Conservation (phyloP, 2,329 filamentous ascomycete genomes). For the Aspergillus tamarii region DNA sequence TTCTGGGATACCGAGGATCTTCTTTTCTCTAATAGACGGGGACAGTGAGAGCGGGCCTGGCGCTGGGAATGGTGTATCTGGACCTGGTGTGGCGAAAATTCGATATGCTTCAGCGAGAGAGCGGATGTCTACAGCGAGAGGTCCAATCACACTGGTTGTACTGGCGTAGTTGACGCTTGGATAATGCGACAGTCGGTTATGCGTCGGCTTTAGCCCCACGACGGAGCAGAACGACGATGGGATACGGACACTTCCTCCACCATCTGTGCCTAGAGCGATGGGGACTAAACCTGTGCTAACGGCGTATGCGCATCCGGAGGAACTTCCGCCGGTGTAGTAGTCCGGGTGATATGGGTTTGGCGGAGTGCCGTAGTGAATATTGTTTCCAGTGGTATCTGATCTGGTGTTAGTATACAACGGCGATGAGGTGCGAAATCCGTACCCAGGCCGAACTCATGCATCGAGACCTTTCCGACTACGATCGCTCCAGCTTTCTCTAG, state of each 20-base stretch:
- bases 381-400: slow-evolving; percentile 69
- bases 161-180: slow-evolving; percentile 60
- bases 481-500: slow-evolving; percentile 71
- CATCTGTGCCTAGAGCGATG: slow-evolving; percentile 60
- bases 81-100: slow-evolving; percentile 70
- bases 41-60: slow-evolving; percentile 47
- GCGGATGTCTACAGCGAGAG: slow-evolving; percentile 69
- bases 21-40: slow-evolving; percentile 48
- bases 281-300: slow-evolving; percentile 65
- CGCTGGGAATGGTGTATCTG: slow-evolving; percentile 56
- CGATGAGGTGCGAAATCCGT: not conserved
- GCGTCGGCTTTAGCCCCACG: slow-evolving; percentile 71
- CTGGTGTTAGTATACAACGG: not conserved
- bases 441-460: slow-evolving; percentile 72
- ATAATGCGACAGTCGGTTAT: slow-evolving; percentile 59
- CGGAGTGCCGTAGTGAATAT: slow-evolving; percentile 69
- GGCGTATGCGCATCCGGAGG: slow-evolving; percentile 69
- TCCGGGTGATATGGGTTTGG: slow-evolving; percentile 70
- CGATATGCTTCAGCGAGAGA: slow-evolving; percentile 78
- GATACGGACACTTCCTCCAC: slow-evolving; percentile 70
- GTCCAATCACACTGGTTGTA: slow-evolving; percentile 66
- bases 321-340: slow-evolving; percentile 76
- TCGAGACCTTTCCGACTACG: slow-evolving; percentile 71
- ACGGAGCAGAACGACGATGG: slow-evolving; percentile 71
- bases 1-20: slow-evolving; percentile 66